These are phyloP conservation scores for Ustilago bromivora DNA, from an alignment of 1,284 basidiomycete genomes.

Conservation along the genomic window DNA sequence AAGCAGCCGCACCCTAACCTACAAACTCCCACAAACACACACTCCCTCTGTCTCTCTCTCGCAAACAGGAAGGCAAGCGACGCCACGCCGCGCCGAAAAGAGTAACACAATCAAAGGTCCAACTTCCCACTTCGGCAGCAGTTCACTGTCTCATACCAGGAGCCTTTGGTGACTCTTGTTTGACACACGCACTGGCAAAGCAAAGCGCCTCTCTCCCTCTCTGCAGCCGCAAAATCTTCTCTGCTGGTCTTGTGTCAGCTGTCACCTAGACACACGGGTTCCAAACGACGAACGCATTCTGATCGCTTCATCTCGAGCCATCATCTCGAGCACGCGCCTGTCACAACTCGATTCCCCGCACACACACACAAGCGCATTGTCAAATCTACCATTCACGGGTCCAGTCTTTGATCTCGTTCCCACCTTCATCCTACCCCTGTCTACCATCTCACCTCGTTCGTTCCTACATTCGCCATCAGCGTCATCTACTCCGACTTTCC, in stretches of 20 bases:
- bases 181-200: neutral
- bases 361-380: neutral
- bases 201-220: neutral
- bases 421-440: neutral
- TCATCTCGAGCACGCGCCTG: neutral
- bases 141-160: neutral
- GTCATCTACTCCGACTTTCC: neutral
- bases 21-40: too few relatives aligned
- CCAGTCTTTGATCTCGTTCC: neutral
- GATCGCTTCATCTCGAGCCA: constrained; percentile 2
- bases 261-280: neutral
- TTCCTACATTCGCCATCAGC: constrained; percentile 1
- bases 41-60: too few relatives aligned
- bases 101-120: neutral
- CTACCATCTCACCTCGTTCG: neutral
- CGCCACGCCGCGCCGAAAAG: too few relatives aligned
- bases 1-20: neutral
- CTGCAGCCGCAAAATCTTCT: neutral
- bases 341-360: constrained; percentile 12
- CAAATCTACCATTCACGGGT: neutral
- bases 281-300: neutral
- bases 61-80: neutral
- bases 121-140: neutral
- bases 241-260: constrained; percentile 2
- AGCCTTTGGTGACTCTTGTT: neutral